These are phyloP conservation scores for Corymbia calophylla DNA, from an alignment of 441 rosid genomes.

Conservation along the genomic window DNA sequence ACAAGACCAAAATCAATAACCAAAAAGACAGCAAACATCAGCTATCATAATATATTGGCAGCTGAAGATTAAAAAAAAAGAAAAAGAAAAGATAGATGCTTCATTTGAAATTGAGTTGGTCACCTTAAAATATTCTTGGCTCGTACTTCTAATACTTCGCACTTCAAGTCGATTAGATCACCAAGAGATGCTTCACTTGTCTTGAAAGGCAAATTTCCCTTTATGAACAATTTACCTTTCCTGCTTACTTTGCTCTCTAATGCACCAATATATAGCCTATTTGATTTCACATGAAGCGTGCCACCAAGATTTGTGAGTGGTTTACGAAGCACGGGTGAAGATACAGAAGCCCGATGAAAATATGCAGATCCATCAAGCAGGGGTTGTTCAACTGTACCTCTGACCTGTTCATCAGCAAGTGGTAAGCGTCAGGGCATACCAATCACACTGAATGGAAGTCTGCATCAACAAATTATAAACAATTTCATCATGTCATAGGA, in stretches of 20 bases:
- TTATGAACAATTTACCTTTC: conserved; percentile 81
- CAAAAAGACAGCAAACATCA: neutral
- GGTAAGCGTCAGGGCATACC: neutral
- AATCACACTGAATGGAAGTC: neutral
- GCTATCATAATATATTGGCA: neutral
- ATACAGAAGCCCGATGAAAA: conserved; percentile 86
- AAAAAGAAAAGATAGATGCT: neutral
- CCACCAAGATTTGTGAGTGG: conserved; percentile 97
- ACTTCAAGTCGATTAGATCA: conserved; percentile 91
- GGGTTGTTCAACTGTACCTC: conserved; percentile 98
- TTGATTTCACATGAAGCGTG: conserved; percentile 86
- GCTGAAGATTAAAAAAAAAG: neutral
- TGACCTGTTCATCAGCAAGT: conserved; percentile 42
- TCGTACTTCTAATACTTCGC: conserved; percentile 93
- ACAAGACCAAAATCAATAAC: neutral
- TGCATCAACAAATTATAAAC: conserved; percentile 8
- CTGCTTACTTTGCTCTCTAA: conserved; percentile 94
- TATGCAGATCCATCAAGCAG: conserved; percentile 93
- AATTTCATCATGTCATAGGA: neutral
- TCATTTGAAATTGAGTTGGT: neutral
- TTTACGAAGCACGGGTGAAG: conserved; percentile 80
- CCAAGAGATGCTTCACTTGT: conserved; percentile 67
- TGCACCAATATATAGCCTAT: conserved; percentile 73
- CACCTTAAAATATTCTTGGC: conserved; percentile 94
- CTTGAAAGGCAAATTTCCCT: conserved; percentile 89